Evolutionary conservation across 129 eudicot genomes (phyloP), one percentile per base, ranked within the genome.

Genomic region (Ambrosia artemisiifolia): DNA sequence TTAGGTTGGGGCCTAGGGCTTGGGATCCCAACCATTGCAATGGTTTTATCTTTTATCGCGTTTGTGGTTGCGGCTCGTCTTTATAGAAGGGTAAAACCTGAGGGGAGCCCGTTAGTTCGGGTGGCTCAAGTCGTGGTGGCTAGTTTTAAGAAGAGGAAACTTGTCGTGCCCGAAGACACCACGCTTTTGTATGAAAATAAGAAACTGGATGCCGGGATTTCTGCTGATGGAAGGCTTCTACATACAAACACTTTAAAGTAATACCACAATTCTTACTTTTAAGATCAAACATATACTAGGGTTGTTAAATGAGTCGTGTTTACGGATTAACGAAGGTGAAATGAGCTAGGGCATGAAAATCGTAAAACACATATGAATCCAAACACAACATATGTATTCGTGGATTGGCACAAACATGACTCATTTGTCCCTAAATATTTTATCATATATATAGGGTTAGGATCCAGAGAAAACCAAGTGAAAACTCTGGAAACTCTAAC

Each of bases 1-100:
- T 77, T 87, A 0, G 79, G 96, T 6, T 93, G 98, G 98, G 92
- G 85, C 2, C 76, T 87, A 74, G 98, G 98, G 1, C 95, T 93
- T 16, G 98, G 95, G 11, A 81, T 93, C 50, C 98, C 96, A 10
- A 90, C 96, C 11, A 78, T 87, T 5, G 85, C 86, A 32, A 87
- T 89, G 98, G 90, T 71, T 16, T 63, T 93, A 7, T 85, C 98
- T 2, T 55, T 93, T 24, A 11, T 90, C 4, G 86, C 78, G 4
- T 93, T 93, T 67, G 81, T 90, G 11, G 57, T 79, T 0, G 98
- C 95, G 1, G 70, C 90, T n/a, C 79, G 81, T 46, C 85, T 84
- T 20, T 93, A 93, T 67, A 71, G 53, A 44, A 84, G 66, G 67
- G 85, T 88, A 4, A 85, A 90, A 71, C 98, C 96, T 2, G 87